Evolutionary conservation across 2,329 filamentous ascomycete species (phyloP).

Genomic region (Sarocladium kiliense): DNA sequence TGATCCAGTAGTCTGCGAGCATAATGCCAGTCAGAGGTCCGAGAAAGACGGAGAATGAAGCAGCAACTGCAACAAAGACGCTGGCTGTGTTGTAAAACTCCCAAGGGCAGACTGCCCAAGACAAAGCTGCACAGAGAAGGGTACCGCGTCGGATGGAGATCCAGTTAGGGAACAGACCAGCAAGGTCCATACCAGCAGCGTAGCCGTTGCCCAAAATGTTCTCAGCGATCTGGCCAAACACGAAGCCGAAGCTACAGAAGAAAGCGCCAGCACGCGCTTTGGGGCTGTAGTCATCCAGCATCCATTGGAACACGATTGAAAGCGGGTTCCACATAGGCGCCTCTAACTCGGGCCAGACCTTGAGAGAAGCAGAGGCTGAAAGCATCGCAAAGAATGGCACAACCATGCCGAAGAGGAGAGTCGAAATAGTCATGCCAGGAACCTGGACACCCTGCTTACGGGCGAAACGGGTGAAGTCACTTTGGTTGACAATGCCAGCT

Average conservation of each 20-base stretch:
- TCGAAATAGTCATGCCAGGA: conserved; percentile 9
- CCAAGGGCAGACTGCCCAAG: conserved; percentile 14
- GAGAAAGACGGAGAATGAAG: conserved; percentile 20
- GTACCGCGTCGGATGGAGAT: conserved; percentile 53
- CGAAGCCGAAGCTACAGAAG: conserved; percentile 47
- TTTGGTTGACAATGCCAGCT: conserved; percentile 15
- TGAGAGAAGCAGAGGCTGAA: neutral
- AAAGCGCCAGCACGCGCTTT: conserved; percentile 36
- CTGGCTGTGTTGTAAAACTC: conserved; percentile 20
- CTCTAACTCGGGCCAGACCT: neutral
- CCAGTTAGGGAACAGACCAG: conserved; percentile 44
- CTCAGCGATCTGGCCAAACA: conserved; percentile 50
- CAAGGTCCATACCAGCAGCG: conserved; percentile 41
- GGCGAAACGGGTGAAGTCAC: conserved; percentile 17
- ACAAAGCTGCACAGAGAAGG: conserved; percentile 21
- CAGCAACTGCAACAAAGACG: conserved; percentile 18
- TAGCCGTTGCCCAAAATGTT: conserved; percentile 54
- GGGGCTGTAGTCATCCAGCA: conserved; percentile 18
- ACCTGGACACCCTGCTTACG: neutral
- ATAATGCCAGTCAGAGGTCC: conserved; percentile 20
- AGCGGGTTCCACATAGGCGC: conserved; percentile 41
- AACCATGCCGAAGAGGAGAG: conserved; percentile 12
- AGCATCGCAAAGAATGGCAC: conserved; percentile 39
- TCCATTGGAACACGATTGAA: conserved; percentile 39
- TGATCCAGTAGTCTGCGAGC: conserved; percentile 24